Evolutionary conservation across 2,329 filamentous ascomycete species (phyloP), one percentile per base, ranked within the genome.

Genomic region (Fusarium buharicum): DNA sequence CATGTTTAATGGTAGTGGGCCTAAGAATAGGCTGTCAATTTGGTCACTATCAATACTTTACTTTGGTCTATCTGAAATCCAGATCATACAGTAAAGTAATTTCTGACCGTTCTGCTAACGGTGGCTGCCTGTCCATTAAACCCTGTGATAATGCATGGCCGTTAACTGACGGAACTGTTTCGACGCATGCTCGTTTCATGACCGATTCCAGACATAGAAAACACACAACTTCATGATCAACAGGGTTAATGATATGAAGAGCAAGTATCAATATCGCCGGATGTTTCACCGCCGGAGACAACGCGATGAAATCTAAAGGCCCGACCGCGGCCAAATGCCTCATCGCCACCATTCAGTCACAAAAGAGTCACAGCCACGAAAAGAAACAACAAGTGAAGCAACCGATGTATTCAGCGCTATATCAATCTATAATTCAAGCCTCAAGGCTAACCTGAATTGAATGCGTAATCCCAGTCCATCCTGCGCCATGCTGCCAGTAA

Each of bases 401-500:
- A 52, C 58, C 40, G 22, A 51, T 62, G 13, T 55, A 59, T 66
- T 67, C 59, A 58, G 47, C 50, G 47, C 59, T 53, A 34, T 24
- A 51, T 53, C 64, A 64, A 64, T 66, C 63, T 66, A 66, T 64
- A 47, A 50, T 18, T 38, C 28, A 34, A 16, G 40, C 60, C 43
- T 44, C n/a, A 27, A 41, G 50, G 41, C 28, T 18, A 30, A 16
- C 28, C 39, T 17, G 17, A 62, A 55, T 34, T 41, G 40, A 65
- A 57, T 54, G 53, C 34, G 27, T 20, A 57, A 50, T 54, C 50
- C 55, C 55, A 59, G 56, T 57, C 63, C 62, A 34, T 57, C 68
- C 40, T 66, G 67, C 69, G 68, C 69, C 69, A 55, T 71, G 69
- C 69, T 71, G 38, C 49, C 45, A 37, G 48, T 48, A 50, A 55